Conservation (phyloP, 768 basidiomycete genomes). For the Suillus subalutaceus region DNA sequence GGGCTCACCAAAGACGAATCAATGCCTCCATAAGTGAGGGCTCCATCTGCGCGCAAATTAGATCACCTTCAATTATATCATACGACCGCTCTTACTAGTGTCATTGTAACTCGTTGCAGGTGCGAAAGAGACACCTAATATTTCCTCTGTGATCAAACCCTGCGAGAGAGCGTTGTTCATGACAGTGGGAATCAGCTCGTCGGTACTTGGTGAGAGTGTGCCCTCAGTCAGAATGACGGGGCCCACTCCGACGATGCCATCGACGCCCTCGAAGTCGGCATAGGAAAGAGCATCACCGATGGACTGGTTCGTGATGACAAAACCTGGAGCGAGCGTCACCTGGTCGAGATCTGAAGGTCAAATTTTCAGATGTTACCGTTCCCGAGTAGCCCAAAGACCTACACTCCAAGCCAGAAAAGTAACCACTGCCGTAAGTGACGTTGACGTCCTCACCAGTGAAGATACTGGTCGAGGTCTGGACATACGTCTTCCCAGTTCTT, state of each 20-base stretch:
- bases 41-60: conserved; percentile 14
- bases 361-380: background rate
- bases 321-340: conserved; percentile 19
- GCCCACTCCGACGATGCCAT: conserved; percentile 23
- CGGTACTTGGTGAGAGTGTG: conserved; percentile 10
- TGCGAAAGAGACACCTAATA: conserved; percentile 20
- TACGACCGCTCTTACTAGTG: background rate
- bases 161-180: conserved; percentile 22
- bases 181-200: conserved; percentile 20
- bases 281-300: conserved; percentile 22
- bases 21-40: conserved; percentile 22
- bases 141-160: conserved; percentile 15
- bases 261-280: conserved; percentile 21
- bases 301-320: conserved; percentile 23
- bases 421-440: conserved; percentile 8
- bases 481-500: conserved; percentile 17
- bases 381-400: background rate
- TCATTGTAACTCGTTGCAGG: conserved; percentile 17
- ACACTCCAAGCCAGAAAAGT: conserved; percentile 38
- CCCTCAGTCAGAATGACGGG: conserved; percentile 17
- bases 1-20: conserved; percentile 15
- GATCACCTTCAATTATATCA: background rate
- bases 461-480: conserved; percentile 17
- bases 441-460: conserved; percentile 17
- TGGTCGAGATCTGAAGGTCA: conserved; percentile 14